These are phyloP conservation scores for Ogataea parapolymorpha DNA, from an alignment of 805 yeast species.

Conservation along the genomic window DNA sequence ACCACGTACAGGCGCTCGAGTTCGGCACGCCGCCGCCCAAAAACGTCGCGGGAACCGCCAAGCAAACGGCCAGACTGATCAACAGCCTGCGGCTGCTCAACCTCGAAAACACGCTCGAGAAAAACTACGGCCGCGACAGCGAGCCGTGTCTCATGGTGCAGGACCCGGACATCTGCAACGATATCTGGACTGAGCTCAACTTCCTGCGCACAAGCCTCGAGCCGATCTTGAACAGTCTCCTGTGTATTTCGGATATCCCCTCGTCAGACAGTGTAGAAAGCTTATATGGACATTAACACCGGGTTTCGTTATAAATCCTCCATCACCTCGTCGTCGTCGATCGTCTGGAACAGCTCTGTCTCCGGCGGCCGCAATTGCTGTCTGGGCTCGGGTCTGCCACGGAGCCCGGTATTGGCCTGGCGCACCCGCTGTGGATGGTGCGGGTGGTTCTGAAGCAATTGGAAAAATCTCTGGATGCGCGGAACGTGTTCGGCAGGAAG, in stretches of 20 bases:
- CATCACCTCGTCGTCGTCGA: conserved; percentile 43
- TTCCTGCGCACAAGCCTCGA: conserved; percentile 12
- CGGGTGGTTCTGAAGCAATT: conserved; percentile 23
- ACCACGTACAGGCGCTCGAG: conserved; percentile 13
- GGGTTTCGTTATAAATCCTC: conserved; percentile 27
- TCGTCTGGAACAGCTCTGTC: conserved; percentile 33
- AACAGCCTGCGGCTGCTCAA: conserved; percentile 18
- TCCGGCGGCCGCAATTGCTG: conserved; percentile 11
- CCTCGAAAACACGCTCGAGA: conserved; percentile 17
- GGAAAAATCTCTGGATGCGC: conserved; percentile 32
- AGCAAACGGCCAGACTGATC: conserved; percentile 14
- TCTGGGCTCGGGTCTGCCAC: conserved; percentile 10
- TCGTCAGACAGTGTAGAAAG: conserved; percentile 5
- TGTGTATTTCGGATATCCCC: conserved; percentile 4
- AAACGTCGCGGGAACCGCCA: conserved; percentile 3
- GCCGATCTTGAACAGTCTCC: conserved; percentile 4
- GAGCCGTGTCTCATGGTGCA: conserved; percentile 20
- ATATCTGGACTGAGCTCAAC: conserved; percentile 14
- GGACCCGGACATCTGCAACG: conserved; percentile 15
- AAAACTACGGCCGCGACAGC: conserved; percentile 18
- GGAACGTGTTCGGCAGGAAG: conserved; percentile 31
- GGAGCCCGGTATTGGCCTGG: conserved; percentile 5
- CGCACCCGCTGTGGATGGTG: conserved; percentile 11
- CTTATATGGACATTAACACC: conserved; percentile 7
- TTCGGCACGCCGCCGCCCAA: conserved; percentile 10